Evolutionary conservation across 225 moss, liverwort and hornwort genomes (phyloP).

Genomic region (Polytrichum formosum): DNA sequence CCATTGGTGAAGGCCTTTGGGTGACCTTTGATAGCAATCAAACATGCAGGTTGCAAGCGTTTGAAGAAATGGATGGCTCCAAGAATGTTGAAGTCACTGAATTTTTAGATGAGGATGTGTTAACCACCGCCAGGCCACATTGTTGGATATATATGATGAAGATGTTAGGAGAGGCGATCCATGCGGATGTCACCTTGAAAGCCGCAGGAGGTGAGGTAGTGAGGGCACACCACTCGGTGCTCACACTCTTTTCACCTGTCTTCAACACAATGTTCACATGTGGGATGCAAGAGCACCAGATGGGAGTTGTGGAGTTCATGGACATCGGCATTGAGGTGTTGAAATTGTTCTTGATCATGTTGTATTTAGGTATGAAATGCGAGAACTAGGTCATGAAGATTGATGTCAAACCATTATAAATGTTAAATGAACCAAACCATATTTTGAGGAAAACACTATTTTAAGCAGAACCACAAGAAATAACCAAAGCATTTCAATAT

Average conservation of each 20-base stretch:
- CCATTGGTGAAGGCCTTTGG: too few relatives aligned
- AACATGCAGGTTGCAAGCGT: too few relatives aligned
- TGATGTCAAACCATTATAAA: not conserved
- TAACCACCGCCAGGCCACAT: too few relatives aligned
- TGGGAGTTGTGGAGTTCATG: not conserved
- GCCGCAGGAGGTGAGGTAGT: not conserved
- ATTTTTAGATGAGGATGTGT: too few relatives aligned
- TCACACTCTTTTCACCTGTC: not conserved
- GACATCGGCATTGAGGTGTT: not conserved
- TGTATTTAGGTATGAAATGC: not conserved
- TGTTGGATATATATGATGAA: not conserved
- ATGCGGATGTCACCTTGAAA: not conserved
- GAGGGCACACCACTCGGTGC: not conserved
- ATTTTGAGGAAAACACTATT: too few relatives aligned
- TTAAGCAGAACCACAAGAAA: too few relatives aligned
- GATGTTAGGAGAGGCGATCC: not conserved
- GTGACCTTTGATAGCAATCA: too few relatives aligned
- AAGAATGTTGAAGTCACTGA: too few relatives aligned
- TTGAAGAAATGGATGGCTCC: too few relatives aligned
- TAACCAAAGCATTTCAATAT: too few relatives aligned
- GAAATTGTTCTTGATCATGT: not conserved
- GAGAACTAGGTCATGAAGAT: not conserved
- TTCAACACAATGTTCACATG: not conserved
- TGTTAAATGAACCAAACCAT: too few relatives aligned
- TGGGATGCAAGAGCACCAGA: not conserved